Base-by-base conservation (phyloP, 495 filamentous ascomycete genomes). In the Talaromyces trachyspermus region DNA sequence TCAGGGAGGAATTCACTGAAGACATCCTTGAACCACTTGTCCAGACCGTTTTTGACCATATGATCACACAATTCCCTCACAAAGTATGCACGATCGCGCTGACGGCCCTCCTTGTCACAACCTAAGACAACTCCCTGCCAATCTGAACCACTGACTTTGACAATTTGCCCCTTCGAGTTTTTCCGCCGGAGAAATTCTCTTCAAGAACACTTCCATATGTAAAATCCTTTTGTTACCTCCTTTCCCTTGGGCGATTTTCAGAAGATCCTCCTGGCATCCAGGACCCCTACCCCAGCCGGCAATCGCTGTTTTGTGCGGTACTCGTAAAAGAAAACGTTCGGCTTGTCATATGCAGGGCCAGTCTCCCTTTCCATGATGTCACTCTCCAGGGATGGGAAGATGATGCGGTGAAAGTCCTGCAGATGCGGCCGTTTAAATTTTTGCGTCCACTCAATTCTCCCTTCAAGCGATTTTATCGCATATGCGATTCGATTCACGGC, bases 381-480 rank as follows among this genome's bases (percentile, higher is more conserved):
- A 17, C 43, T 45, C 18, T 45, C 43, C 17, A 45, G 11, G 12
- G 43, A 45, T 9, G 27, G 25, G 7, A 45, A n/a, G 18, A 45
- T 20, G 26, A 33, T 18, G 17, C 25, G 24, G 19, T 45, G 1
- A 33, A 18, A 45, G 9, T 45, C 4, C 17, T 35, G 2, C 1
- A 45, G 0, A 3, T 33, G 25, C 0, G 24, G 20, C 20, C 3
- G 11, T 1, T 27, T 14, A 19, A 25, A 25, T 25, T 1, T 0
- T 15, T 45, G 26, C 12, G 30, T n/a, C 17, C 15, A 18, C 0
- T 43, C 11, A 9, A 7, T 11, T 5, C 1, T 24, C 6, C 10
- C 11, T 27, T 19, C 8, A 25, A 43, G 2, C 9, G 12, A 0
- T 5, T 18, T n/a, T 2, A 19, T 5, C 14, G 20, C 25, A n/a